A percentile compares a stretch with the other conserved stretches of the same genome.
Conservation (phyloP, 768 basidiomycete genomes). For the Tulasnella sp. region DNA sequence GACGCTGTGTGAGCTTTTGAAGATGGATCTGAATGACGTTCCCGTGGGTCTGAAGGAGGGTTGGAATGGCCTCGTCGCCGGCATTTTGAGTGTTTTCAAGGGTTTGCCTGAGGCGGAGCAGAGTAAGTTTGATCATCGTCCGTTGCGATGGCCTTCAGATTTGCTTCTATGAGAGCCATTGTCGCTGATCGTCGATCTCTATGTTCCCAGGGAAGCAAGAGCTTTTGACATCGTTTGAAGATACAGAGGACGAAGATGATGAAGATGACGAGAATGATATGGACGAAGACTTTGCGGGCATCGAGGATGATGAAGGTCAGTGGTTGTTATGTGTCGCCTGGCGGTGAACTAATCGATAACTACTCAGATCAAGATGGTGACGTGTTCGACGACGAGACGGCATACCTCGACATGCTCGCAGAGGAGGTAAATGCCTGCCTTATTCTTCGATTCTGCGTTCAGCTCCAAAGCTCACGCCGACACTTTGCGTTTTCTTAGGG, state of each 20-base stretch:
- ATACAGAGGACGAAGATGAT: constrained; percentile 30
- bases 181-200: neutral
- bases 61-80: constrained; percentile 67
- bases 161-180: neutral
- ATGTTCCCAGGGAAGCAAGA: constrained; percentile 42
- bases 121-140: constrained; percentile 33
- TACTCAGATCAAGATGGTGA: constrained; percentile 44
- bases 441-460: too few species aligned
- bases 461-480: too few species aligned
- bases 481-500: constrained; percentile 49
- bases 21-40: constrained; percentile 47
- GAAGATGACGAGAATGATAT: constrained; percentile 48
- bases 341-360: neutral
- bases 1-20: constrained; percentile 65
- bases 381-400: constrained; percentile 84
- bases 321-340: neutral
- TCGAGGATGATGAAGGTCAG: neutral
- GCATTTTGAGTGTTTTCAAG: constrained; percentile 63
- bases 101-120: constrained; percentile 66
- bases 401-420: constrained; percentile 78
- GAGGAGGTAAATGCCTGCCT: constrained; percentile 46
- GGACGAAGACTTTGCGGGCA: constrained; percentile 45
- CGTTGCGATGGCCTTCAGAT: neutral
- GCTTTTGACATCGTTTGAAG: constrained; percentile 37
- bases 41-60: constrained; percentile 54